Evolutionary conservation across 345 rosid species (phyloP).

Genomic region (Salix purpurea): DNA sequence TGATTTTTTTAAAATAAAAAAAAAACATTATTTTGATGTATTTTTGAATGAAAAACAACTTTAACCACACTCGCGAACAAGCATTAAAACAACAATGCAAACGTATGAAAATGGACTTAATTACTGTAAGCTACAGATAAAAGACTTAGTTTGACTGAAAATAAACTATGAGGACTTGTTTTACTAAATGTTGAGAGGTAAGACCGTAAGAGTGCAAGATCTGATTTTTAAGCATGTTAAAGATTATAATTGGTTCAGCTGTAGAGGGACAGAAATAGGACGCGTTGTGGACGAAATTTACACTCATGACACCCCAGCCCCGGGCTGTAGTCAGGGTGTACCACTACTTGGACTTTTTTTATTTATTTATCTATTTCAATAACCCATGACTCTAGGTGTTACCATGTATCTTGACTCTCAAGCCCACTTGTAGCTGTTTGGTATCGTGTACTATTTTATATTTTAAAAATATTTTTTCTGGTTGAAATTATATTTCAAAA

Average conservation of each 20-base stretch:
- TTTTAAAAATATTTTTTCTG: too few relatives aligned
- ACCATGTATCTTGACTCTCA: not conserved
- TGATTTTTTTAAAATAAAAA: too few relatives aligned
- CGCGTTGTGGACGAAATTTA: not conserved
- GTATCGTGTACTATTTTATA: too few relatives aligned
- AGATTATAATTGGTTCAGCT: not conserved
- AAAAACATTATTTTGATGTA: too few relatives aligned
- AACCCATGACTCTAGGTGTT: not conserved
- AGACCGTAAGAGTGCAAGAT: not conserved
- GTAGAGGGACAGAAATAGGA: not conserved
- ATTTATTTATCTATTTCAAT: not conserved
- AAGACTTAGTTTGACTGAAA: not conserved
- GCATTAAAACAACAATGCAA: not conserved
- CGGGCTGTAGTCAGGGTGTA: not conserved
- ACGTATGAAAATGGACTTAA: not conserved
- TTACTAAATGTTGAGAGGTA: not conserved
- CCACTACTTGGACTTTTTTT: not conserved
- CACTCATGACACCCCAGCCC: not conserved
- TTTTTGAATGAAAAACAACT: too few relatives aligned
- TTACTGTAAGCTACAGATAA: not conserved
- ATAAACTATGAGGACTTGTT: not conserved
- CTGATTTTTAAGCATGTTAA: not conserved
- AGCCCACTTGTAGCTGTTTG: not conserved
- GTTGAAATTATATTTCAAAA: too few relatives aligned
- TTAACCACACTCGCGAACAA: too few relatives aligned